phyloP scores from a whole-genome alignment of 2,329 filamentous ascomycete genomes.

The Periconia sp. region DNA sequence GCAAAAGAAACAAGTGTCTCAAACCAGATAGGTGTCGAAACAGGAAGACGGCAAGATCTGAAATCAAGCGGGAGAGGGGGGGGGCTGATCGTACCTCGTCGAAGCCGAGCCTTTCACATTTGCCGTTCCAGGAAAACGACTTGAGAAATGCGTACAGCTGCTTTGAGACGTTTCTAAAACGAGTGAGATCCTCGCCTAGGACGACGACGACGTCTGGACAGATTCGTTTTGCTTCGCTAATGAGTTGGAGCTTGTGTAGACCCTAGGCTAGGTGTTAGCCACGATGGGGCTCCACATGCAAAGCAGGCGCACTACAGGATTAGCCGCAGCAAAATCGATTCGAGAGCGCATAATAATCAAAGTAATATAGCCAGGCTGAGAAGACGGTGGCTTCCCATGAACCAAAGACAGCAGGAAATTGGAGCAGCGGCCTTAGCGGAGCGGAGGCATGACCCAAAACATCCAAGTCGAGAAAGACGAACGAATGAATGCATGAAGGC shows the following conservation, averaged over 20 bases:
- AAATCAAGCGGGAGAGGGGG: slow-evolving; percentile 7
- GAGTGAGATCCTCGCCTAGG: slow-evolving; percentile 72
- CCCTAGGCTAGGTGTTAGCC: slow-evolving; percentile 35
- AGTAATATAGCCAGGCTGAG: no score
- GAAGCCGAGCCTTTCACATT: slow-evolving; percentile 80
- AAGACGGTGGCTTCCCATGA: no score
- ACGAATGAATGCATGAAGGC: no score
- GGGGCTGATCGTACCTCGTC: slow-evolving; percentile 69
- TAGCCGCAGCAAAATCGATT: no score
- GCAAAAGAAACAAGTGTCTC: neutral
- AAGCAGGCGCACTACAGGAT: no score
- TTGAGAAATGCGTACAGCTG: slow-evolving; percentile 72
- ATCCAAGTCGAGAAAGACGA: no score
- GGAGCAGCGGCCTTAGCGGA: no score
- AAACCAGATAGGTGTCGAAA: slow-evolving; percentile 10
- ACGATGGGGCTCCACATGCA: no score
- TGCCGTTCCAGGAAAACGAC: slow-evolving; percentile 73
- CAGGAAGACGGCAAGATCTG: slow-evolving; percentile 3
- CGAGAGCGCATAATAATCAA: no score
- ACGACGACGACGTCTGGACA: slow-evolving; percentile 84
- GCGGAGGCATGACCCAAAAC: no score
- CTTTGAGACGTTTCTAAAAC: slow-evolving; percentile 86
- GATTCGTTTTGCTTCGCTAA: slow-evolving; percentile 74
- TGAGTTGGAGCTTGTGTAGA: slow-evolving; percentile 80
- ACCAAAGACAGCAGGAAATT: no score